A percentile compares a stretch with the other conserved stretches of the same genome.
These are phyloP conservation scores for Penicillium occitanis DNA, from an alignment of 2,329 filamentous ascomycete species.

Conservation along the genomic window DNA sequence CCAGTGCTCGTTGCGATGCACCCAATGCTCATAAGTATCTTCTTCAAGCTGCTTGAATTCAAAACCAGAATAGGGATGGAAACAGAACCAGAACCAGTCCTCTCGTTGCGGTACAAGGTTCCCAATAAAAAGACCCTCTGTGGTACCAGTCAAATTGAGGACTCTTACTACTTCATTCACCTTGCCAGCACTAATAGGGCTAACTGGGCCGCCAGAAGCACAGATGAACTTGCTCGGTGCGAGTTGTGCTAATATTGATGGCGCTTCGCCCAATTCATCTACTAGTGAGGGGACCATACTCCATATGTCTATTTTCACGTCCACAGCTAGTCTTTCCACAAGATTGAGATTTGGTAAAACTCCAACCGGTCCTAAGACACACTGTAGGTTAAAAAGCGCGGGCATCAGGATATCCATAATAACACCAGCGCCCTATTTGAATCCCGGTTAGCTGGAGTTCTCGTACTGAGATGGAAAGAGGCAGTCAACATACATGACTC, in stretches of 20 bases:
- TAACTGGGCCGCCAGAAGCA: slow-evolving; percentile 15
- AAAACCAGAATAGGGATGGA: slow-evolving; percentile 25
- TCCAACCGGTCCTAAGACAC: slow-evolving; percentile 12
- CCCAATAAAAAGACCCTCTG: slow-evolving; percentile 15
- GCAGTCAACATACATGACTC: slow-evolving; percentile 9
- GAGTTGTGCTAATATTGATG: slow-evolving; percentile 3
- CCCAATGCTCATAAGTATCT: slow-evolving; percentile 37
- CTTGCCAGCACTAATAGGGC: slow-evolving; percentile 7
- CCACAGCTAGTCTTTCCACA: slow-evolving; percentile 5
- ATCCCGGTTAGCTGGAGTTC: not conserved
- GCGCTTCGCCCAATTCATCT: slow-evolving; percentile 11
- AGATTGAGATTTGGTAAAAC: slow-evolving; percentile 17
- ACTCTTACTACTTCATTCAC: slow-evolving; percentile 11
- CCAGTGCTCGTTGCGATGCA: slow-evolving; percentile 34
- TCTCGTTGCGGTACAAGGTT: slow-evolving; percentile 7
- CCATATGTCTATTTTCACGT: slow-evolving; percentile 15
- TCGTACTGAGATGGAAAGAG: not conserved
- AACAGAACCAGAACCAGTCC: slow-evolving; percentile 21
- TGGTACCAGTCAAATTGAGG: slow-evolving; percentile 14
- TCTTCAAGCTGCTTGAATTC: slow-evolving; percentile 27
- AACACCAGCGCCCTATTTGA: slow-evolving; percentile 11
- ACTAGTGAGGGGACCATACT: slow-evolving; percentile 16
- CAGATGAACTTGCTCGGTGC: slow-evolving; percentile 10
- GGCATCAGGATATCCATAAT: slow-evolving; percentile 19
- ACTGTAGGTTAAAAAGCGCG: slow-evolving; percentile 9